These are phyloP conservation scores for Flaveria ramosissima DNA, from an alignment of 129 eudicot species.

Conservation along the genomic window DNA sequence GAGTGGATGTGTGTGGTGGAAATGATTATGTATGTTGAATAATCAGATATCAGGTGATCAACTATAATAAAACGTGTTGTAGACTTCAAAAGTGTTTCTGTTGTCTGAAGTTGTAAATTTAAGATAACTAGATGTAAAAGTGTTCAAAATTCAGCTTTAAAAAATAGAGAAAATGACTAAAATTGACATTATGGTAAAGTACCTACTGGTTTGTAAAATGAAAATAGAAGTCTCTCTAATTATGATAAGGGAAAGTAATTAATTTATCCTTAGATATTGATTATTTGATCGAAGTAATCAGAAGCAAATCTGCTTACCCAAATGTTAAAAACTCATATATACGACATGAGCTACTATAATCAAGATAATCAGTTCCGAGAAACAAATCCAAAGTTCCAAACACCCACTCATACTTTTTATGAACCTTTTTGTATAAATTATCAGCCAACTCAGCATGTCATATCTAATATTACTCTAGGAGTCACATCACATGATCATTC, in stretches of 20 bases:
- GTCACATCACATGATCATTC: constrained; percentile 16
- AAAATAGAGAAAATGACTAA: neutral
- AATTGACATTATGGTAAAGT: neutral
- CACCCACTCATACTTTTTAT: neutral
- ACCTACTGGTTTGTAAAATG: neutral
- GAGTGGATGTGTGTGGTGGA: neutral
- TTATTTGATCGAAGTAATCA: neutral
- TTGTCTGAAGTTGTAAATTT: neutral
- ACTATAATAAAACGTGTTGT: neutral
- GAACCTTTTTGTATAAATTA: neutral
- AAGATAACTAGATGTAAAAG: neutral
- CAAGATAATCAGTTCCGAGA: neutral
- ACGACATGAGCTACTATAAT: neutral
- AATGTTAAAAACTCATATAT: neutral
- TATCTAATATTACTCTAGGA: neutral
- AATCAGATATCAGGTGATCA: neutral
- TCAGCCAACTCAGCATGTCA: neutral
- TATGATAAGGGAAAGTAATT: neutral
- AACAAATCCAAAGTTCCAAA: neutral
- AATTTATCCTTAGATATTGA: neutral
- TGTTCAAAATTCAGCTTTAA: neutral
- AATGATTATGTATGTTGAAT: neutral
- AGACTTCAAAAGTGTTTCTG: neutral
- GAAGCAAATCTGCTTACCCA: neutral
- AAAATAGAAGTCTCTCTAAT: neutral